Percentiles rank a stretch among this genome's conserved stretches.
These are phyloP conservation scores for Arabidopsis hybrid DNA, from an alignment of 441 rosid genomes.

Conservation along the genomic window DNA sequence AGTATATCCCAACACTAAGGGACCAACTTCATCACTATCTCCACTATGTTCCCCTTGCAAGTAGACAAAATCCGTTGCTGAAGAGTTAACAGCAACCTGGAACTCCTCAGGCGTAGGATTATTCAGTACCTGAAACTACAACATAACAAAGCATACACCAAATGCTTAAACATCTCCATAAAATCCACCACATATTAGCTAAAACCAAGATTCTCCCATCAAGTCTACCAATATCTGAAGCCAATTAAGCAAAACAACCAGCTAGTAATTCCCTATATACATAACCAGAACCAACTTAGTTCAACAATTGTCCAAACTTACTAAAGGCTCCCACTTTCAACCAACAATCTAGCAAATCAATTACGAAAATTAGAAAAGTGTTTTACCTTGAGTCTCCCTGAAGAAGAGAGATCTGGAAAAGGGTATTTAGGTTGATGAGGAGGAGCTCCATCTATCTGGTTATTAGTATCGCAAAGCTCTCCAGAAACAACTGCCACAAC, in stretches of 20 bases:
- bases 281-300: slow-evolving; percentile 25
- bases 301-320: slow-evolving; percentile 24
- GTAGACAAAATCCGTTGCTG: slow-evolving; percentile 78
- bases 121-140: slow-evolving; percentile 84
- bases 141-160: slow-evolving; percentile 30
- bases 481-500: slow-evolving; percentile 78
- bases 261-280: slow-evolving; percentile 1
- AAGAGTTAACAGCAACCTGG: slow-evolving; percentile 60
- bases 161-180: slow-evolving; percentile 8
- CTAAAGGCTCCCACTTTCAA: not conserved
- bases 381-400: slow-evolving; percentile 91
- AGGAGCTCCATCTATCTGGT: slow-evolving; percentile 56
- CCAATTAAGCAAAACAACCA: not conserved
- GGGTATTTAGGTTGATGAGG: slow-evolving; percentile 66
- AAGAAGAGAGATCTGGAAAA: slow-evolving; percentile 82
- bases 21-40: slow-evolving; percentile 75
- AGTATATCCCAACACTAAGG: slow-evolving; percentile 66
- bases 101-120: slow-evolving; percentile 79
- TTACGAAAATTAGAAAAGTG: slow-evolving; percentile 3
- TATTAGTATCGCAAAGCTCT: slow-evolving; percentile 48
- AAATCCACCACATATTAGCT: not conserved
- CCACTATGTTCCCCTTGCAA: slow-evolving; percentile 77
- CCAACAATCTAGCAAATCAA: slow-evolving; percentile 4
- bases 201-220: slow-evolving; percentile 14
- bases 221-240: slow-evolving; percentile 21